Conservation (phyloP, 169 alveolate species). For the Plasmodium coatneyi region DNA sequence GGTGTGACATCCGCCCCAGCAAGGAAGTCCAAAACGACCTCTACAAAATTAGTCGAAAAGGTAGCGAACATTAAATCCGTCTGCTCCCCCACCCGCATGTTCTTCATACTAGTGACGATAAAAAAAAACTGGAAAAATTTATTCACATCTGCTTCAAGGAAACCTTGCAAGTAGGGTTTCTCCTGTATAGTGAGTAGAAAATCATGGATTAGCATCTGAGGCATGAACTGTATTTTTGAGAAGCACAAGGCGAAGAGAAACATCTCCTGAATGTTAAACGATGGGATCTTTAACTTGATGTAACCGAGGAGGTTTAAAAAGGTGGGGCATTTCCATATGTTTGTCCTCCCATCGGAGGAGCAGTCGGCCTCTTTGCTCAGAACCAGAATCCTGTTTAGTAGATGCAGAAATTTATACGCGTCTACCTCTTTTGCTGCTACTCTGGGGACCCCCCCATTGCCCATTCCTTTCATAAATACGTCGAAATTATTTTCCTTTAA, state of each 20-base stretch:
- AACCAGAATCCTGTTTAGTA: constrained; percentile 48
- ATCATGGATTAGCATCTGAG: constrained; percentile 42
- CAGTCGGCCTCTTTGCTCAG: constrained; percentile 20
- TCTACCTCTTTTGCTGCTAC: constrained; percentile 33
- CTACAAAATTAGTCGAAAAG: constrained; percentile 26
- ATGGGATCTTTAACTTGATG: constrained; percentile 37
- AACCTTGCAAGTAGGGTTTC: neutral
- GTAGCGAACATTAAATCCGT: neutral
- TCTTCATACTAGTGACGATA: constrained; percentile 26
- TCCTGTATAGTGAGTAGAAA: constrained; percentile 11
- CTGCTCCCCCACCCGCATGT: neutral
- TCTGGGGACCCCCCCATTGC: neutral
- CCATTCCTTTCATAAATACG: constrained; percentile 11
- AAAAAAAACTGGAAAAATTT: constrained; percentile 59
- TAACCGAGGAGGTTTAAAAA: constrained; percentile 26
- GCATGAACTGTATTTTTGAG: constrained; percentile 70
- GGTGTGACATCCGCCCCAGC: neutral
- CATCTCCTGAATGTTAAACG: constrained; percentile 45
- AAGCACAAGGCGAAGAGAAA: constrained; percentile 63
- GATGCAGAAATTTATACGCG: constrained; percentile 18
- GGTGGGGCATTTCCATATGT: constrained; percentile 31
- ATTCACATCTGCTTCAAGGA: constrained; percentile 14
- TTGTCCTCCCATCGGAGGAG: neutral
- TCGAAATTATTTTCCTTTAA: constrained; percentile 40
- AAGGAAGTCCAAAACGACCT: constrained; percentile 11